Evolutionary conservation across 2,329 filamentous ascomycete species (phyloP).

Genomic region (Penicillium sp.): DNA sequence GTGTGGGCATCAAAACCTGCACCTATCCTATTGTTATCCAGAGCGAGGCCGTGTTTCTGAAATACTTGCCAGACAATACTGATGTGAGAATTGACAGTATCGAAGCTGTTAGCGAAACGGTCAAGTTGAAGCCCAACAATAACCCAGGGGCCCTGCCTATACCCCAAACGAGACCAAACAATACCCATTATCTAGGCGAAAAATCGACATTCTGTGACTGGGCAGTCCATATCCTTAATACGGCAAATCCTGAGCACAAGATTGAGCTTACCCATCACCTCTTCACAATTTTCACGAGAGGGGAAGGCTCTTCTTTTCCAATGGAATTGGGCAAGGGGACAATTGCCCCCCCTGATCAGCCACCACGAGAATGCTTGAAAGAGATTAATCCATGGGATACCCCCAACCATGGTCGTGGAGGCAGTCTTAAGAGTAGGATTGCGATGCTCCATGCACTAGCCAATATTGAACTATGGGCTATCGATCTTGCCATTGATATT

Average conservation of each 20-base stretch:
- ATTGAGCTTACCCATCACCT: constrained; percentile 45
- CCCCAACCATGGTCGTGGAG: constrained; percentile 40
- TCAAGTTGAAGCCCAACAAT: constrained; percentile 39
- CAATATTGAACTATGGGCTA: constrained; percentile 49
- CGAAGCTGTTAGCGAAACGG: constrained; percentile 45
- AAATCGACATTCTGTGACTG: constrained; percentile 46
- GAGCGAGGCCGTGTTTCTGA: constrained; percentile 33
- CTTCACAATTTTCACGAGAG: constrained; percentile 39
- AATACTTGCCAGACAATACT: constrained; percentile 25
- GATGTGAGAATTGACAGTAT: constrained; percentile 28
- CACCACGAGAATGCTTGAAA: constrained; percentile 39
- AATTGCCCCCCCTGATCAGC: constrained; percentile 35
- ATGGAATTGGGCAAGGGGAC: constrained; percentile 42
- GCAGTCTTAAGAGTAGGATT: constrained; percentile 42
- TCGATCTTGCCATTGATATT: constrained; percentile 47
- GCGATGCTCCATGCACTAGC: constrained; percentile 47
- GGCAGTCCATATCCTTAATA: constrained; percentile 46
- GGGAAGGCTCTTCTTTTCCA: constrained; percentile 36
- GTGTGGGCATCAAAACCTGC: constrained; percentile 46
- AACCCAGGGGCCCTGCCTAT: constrained; percentile 19
- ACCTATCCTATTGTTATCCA: constrained; percentile 41
- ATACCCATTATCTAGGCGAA: constrained; percentile 34
- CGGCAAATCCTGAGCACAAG: constrained; percentile 45
- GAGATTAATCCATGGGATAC: constrained; percentile 39
- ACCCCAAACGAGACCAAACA: constrained; percentile 13